Evolutionary conservation across 331 rosid genomes (phyloP), one percentile per base, ranked within the genome.

Genomic region (Saraca asoca): DNA sequence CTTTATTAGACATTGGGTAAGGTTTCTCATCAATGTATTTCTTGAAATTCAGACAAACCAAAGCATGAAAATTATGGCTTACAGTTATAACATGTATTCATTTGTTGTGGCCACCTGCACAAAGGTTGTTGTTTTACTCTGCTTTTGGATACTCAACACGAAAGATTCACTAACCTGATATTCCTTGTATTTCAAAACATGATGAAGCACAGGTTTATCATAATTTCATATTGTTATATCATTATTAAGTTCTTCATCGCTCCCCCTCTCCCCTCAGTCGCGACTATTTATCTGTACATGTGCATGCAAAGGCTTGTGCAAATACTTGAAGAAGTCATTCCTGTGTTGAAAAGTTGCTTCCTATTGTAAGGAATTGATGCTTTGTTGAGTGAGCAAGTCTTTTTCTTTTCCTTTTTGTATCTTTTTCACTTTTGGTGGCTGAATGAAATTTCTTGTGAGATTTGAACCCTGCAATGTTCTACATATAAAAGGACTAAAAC

Each of bases 11-110:
- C 45, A 56, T 73, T 31, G 45, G 61, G 43, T 69, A 54, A 66
- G 68, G 19, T 58, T 45, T 76, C 50, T 72, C 72, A 34, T 73
- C 50, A 57, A 39, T 51, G 78, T 73, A 56, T 63, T 80, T 57
- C 29, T 67, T 13, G 58, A 52, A 68, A 62, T 44, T 71, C 71
- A 39, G 51, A 49, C 69, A 3, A 65, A 65, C 62, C 42, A 42
- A 61, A 51, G n/a, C 55, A 56, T 55, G 29, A 31, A 50, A 7
- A 42, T 62, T 37, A 52, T 7, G 49, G 49, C 15, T 24, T 33
- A 58, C 49, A 64, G 54, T 31, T 51, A 64, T 64, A 56, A 54
- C 53, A 37, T 18, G 13, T 49, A n/a, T 62, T 68, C 33, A n/a
- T 51, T 13, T 51, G 55, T 6, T 65, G 59, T 39, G 61, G 37